phyloP scores from a whole-genome alignment of 2,329 filamentous ascomycete species.

The Blumeria hordei region DNA sequence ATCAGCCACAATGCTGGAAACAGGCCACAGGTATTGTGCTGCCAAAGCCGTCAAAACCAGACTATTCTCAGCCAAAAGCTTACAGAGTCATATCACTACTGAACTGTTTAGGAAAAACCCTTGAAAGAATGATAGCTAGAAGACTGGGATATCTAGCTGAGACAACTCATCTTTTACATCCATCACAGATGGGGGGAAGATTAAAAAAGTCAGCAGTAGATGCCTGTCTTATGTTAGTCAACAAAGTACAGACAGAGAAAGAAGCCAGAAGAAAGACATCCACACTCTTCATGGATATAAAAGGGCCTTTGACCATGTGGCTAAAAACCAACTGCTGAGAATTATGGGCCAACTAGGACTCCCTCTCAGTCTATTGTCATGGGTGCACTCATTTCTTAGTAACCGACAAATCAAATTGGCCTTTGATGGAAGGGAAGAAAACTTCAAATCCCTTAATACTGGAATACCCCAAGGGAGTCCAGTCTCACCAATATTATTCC shows the following conservation, averaged over 20 bases:
- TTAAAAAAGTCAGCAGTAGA: neutral
- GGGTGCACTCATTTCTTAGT: neutral
- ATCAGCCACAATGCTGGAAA: neutral
- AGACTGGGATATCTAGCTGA: neutral
- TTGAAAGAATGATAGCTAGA: neutral
- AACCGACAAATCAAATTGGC: neutral
- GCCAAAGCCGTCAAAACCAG: neutral
- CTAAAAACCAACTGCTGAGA: neutral
- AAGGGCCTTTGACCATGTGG: neutral
- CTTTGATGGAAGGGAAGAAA: neutral
- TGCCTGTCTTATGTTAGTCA: neutral
- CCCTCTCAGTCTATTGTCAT: neutral
- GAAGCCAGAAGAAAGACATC: neutral
- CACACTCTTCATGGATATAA: neutral
- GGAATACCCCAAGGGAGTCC: too few species aligned
- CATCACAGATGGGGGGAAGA: neutral
- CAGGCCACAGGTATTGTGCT: neutral
- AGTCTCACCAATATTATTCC: too few species aligned
- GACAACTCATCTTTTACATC: neutral
- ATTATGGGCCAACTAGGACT: neutral
- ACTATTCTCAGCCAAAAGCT: neutral
- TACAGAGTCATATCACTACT: neutral
- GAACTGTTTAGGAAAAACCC: neutral
- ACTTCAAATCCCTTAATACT: neutral
- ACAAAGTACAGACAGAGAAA: too few species aligned